Conservation (phyloP, 495 filamentous ascomycete genomes). For the Jackrogersella minutella region DNA sequence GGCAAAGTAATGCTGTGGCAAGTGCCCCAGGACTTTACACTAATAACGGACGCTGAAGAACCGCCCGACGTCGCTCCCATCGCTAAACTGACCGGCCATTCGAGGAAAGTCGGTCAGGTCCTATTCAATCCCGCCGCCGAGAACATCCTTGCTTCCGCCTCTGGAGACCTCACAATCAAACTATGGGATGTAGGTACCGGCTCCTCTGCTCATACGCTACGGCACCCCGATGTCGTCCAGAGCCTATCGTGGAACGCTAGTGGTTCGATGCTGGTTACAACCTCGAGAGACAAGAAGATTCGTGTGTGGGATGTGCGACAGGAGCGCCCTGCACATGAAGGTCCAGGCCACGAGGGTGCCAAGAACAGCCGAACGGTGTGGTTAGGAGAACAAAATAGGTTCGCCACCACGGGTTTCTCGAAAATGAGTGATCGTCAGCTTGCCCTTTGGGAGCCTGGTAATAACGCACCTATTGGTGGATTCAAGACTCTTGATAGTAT, state of each 20-base stretch:
- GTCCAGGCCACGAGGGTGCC: slow-evolving; percentile 85
- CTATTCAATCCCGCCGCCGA: slow-evolving; percentile 97
- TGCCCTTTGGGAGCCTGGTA: slow-evolving; percentile 91
- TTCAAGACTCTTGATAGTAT: slow-evolving; percentile 91
- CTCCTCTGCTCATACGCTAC: slow-evolving; percentile 72
- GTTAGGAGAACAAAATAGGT: slow-evolving; percentile 93
- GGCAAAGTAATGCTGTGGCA: slow-evolving; percentile 97
- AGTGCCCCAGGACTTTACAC: slow-evolving; percentile 86
- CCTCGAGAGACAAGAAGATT: slow-evolving; percentile 97
- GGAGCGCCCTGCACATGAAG: slow-evolving; percentile 85
- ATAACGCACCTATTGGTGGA: slow-evolving; percentile 84
- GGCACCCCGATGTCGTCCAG: slow-evolving; percentile 90
- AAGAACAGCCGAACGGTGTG: slow-evolving; percentile 97
- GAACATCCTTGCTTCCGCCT: slow-evolving; percentile 93
- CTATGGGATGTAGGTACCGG: slow-evolving; percentile 94
- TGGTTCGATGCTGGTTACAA: slow-evolving; percentile 87
- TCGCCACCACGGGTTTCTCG: slow-evolving; percentile 96
- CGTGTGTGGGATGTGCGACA: slow-evolving; percentile 97
- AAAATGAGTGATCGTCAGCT: slow-evolving; percentile 98
- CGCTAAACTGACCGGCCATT: slow-evolving; percentile 79
- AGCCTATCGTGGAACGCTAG: slow-evolving; percentile 95
- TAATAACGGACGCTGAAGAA: slow-evolving; percentile 84
- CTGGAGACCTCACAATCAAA: slow-evolving; percentile 94
- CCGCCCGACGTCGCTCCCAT: slow-evolving; percentile 81
- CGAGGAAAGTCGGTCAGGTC: slow-evolving; percentile 93